A percentile compares a stretch with the other conserved stretches of the same genome.
Conservation (phyloP, 257 asterid species). For the Gentiana dahurica region DNA sequence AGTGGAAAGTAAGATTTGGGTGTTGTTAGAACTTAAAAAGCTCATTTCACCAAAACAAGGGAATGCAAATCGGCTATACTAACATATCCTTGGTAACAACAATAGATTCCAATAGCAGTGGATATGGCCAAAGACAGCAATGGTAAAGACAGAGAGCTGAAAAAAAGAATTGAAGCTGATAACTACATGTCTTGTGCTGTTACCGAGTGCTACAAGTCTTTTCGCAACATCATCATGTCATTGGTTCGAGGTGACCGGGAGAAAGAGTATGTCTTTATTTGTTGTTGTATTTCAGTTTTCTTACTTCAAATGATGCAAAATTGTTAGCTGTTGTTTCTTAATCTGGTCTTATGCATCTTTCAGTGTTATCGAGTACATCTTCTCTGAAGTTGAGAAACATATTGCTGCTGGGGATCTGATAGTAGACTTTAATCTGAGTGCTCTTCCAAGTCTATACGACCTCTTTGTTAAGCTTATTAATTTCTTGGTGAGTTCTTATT, state of each 20-base stretch:
- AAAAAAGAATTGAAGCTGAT: conserved; percentile 75
- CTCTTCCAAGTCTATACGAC: conserved; percentile 85
- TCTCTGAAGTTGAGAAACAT: conserved; percentile 82
- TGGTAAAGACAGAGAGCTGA: conserved; percentile 83
- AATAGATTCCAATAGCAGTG: conserved; percentile 92
- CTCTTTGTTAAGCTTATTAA: conserved; percentile 86
- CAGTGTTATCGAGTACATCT: conserved; percentile 85
- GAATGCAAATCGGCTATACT: neutral
- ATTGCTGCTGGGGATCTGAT: conserved; percentile 47
- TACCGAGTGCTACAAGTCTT: conserved; percentile 91
- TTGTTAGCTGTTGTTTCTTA: neutral
- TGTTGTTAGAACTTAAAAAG: no score
- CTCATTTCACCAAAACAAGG: neutral
- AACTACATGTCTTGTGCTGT: conserved; percentile 91
- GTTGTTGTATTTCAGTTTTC: neutral
- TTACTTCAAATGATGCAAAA: neutral
- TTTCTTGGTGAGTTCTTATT: conserved; percentile 56
- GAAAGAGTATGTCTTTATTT: conserved; percentile 48
- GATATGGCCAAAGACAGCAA: conserved; percentile 99
- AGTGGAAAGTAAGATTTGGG: no score
- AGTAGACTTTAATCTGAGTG: conserved; percentile 57
- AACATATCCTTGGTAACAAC: conserved; percentile 11
- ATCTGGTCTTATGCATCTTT: conserved; percentile 4
- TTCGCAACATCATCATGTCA: conserved; percentile 61
- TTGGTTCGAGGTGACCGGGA: conserved; percentile 69